Evolutionary conservation across 2,329 filamentous ascomycete species (phyloP), one percentile per base, ranked within the genome.

Genomic region (Alternaria sp.): DNA sequence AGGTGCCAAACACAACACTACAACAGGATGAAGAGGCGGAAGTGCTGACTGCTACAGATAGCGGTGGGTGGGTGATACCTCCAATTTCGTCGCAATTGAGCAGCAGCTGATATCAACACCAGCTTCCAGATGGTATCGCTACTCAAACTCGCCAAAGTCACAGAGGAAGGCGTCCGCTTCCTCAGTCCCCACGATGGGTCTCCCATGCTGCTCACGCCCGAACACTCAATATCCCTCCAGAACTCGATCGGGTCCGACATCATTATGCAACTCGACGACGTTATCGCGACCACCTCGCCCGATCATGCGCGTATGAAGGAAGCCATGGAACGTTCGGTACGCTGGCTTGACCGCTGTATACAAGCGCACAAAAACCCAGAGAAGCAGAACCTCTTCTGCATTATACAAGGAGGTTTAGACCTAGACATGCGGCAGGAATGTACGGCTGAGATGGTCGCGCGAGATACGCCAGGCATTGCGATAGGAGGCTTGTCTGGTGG

Each of bases 81-180:
- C 60, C 51, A 61, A 65, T 46, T 51, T 69, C 18, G 28, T 61
- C 53, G 63, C 42, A 30, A 66, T 57, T 41, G 54, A 30, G 41
- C 59, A 42, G 44, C 56, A 61, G 67, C 75, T 79, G 74, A 79
- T 67, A 43, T 63, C 38, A 39, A 47, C 36, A 53, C 59, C 77
- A 97, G 94, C 61, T 99, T 99, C 79, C 95, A 99, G 79, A 99
- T 99, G 95, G 96, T 99, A 56, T 97, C 93, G 63, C 85, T 99
- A 34, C 87, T 99, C 52, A 92, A 97, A 76, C 88, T 99, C 53
- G 95, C 95, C 53, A 94, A 91, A 64, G 89, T 99, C 62, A 98
- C 95, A 0, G 96, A 99, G 79, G 91, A 97, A 79, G 95, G 95
- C 53, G 96, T 99, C 7, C 89, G 91, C 52, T 99, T 99, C 75